Evolutionary conservation across 2,329 filamentous ascomycete species (phyloP).

Genomic region (Aspergillus piperis): DNA sequence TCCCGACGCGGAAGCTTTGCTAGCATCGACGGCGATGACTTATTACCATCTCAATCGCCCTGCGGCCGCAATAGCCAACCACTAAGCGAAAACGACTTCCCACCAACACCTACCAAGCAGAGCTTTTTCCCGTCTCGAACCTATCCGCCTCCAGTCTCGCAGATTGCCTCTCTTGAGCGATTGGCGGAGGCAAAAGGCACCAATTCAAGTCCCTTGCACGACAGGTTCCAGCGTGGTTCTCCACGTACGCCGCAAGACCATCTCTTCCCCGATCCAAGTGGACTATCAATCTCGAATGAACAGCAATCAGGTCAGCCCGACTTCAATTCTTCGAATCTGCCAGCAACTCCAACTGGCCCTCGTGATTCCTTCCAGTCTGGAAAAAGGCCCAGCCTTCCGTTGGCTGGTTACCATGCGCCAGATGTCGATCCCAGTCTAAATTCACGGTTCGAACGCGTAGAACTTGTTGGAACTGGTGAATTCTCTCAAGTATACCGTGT

Average conservation of each 20-base stretch:
- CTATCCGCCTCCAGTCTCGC: constrained; percentile 35
- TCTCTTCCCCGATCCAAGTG: constrained; percentile 75
- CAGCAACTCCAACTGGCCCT: constrained; percentile 78
- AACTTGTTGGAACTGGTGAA: constrained; percentile 80
- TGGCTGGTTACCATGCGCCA: constrained; percentile 68
- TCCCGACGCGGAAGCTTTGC: constrained; percentile 70
- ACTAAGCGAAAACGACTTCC: constrained; percentile 69
- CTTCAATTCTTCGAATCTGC: constrained; percentile 54
- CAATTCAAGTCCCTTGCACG: constrained; percentile 59
- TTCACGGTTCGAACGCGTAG: constrained; percentile 76
- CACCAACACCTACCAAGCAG: constrained; percentile 89
- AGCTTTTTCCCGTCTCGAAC: constrained; percentile 40
- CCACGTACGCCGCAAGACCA: constrained; percentile 79
- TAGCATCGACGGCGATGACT: constrained; percentile 78
- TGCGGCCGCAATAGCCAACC: constrained; percentile 58
- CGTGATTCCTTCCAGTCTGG: constrained; percentile 61
- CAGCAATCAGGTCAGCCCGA: constrained; percentile 42
- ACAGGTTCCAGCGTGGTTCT: constrained; percentile 56
- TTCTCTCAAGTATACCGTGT: constrained; percentile 93
- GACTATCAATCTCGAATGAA: constrained; percentile 72
- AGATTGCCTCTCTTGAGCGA: constrained; percentile 38
- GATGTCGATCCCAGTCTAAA: constrained; percentile 75
- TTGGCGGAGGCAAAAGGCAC: constrained; percentile 34
- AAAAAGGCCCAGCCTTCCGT: constrained; percentile 65
- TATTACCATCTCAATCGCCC: constrained; percentile 60